Conservation (phyloP, 805 yeast genomes). For the Priceomyces castillae region DNA sequence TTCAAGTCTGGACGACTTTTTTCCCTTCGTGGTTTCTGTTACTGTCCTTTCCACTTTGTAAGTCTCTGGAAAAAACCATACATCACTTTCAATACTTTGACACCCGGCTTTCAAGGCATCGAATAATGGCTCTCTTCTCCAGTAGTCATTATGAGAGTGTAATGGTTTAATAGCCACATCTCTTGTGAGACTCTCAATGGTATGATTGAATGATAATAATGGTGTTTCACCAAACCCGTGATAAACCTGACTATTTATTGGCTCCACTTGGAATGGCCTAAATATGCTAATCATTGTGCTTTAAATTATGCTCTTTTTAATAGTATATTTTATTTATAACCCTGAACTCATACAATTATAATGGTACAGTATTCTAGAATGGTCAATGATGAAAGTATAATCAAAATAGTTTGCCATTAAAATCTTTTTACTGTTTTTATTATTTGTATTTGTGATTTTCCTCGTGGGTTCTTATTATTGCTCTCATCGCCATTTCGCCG, state of each 20-base stretch:
- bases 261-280: slow-evolving; percentile 8
- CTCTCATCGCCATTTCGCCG: slow-evolving; percentile 5
- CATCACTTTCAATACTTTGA: slow-evolving; percentile 64
- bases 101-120: slow-evolving; percentile 58
- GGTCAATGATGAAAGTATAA: not conserved
- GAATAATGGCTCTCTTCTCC: slow-evolving; percentile 55
- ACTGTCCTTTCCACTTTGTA: slow-evolving; percentile 28
- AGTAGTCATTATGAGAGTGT: slow-evolving; percentile 72
- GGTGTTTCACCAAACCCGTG: slow-evolving; percentile 14
- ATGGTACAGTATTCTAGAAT: not conserved
- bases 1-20: slow-evolving; percentile 7
- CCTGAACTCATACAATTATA: too few relatives aligned
- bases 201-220: slow-evolving; percentile 17
- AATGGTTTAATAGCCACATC: slow-evolving; percentile 43
- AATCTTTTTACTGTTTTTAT: not conserved
- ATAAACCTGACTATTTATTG: not conserved
- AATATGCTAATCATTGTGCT: slow-evolving; percentile 17
- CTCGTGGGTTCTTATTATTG: not conserved
- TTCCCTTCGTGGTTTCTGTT: slow-evolving; percentile 20
- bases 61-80: slow-evolving; percentile 47
- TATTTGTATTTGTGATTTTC: not conserved
- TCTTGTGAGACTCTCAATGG: slow-evolving; percentile 28
- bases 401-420: too few relatives aligned
- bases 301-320: too few relatives aligned
- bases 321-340: too few relatives aligned